Evolutionary conservation across 1,284 basidiomycete species (phyloP).

Genomic region (Jaminaea rosea): DNA sequence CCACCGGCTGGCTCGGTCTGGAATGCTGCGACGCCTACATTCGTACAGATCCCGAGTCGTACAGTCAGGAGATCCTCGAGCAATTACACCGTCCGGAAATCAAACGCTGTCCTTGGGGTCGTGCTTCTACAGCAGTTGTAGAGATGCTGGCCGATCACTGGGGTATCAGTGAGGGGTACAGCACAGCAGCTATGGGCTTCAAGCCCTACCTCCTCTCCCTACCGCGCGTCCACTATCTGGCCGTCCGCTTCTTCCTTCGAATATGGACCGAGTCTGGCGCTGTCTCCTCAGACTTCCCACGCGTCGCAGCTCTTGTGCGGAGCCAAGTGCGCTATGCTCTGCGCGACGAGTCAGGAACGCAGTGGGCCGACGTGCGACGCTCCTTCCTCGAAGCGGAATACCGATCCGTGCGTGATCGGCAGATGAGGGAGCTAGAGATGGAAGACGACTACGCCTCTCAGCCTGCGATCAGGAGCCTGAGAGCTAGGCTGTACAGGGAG

Average conservation of each 20-base stretch:
- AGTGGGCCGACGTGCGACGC: conserved; percentile 75
- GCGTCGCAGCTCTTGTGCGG: conserved; percentile 70
- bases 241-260: conserved; percentile 77
- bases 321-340: conserved; percentile 57
- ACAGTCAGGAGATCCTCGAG: conserved; percentile 72
- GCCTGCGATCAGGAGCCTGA: conserved; percentile 55
- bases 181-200: conserved; percentile 70
- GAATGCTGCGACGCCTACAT: conserved; percentile 71
- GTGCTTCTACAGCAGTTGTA: conserved; percentile 75
- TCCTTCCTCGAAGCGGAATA: conserved; percentile 82
- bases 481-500: conserved; percentile 77
- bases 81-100: conserved; percentile 69
- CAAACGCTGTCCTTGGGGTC: conserved; percentile 74
- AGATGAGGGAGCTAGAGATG: conserved; percentile 84
- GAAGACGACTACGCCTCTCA: conserved; percentile 62
- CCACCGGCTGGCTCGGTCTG: conserved; percentile 60
- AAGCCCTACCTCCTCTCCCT: conserved; percentile 86
- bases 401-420: conserved; percentile 73
- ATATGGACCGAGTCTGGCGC: conserved; percentile 94
- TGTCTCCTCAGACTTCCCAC: conserved; percentile 57
- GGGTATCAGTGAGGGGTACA: conserved; percentile 53
- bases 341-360: conserved; percentile 64
- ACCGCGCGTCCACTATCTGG: conserved; percentile 65
- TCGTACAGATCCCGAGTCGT: conserved; percentile 64
- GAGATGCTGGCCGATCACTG: conserved; percentile 51